Conservation (phyloP, 148 eudicot species). For the Chenopodium album region DNA sequence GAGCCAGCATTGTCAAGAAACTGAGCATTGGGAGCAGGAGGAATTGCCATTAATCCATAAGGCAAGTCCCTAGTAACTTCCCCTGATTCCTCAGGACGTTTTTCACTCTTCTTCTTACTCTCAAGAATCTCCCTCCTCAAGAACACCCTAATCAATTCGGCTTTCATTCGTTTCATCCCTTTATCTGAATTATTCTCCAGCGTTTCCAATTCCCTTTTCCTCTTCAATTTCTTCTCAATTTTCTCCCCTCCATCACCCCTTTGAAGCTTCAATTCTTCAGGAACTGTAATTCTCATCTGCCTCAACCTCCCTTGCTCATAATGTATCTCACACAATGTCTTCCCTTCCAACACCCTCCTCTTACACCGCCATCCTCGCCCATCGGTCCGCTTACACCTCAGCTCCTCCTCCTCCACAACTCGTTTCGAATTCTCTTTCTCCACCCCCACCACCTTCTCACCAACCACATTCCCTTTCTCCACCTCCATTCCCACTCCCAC, state of each 20-base stretch:
- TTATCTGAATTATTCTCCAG: slow-evolving; percentile 47
- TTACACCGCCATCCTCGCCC: slow-evolving; percentile 92
- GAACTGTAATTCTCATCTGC: slow-evolving; percentile 57
- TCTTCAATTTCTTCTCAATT: slow-evolving; percentile 29
- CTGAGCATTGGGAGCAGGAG: slow-evolving; percentile 43
- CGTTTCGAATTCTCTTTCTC: not conserved
- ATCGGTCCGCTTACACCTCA: slow-evolving; percentile 77
- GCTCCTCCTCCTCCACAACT: slow-evolving; percentile 41
- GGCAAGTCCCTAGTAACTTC: slow-evolving; percentile 67
- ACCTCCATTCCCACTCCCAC: slow-evolving; percentile 1
- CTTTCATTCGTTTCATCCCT: slow-evolving; percentile 66
- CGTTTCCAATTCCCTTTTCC: slow-evolving; percentile 27
- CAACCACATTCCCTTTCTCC: not conserved
- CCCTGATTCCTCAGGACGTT: slow-evolving; percentile 5
- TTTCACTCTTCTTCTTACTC: slow-evolving; percentile 59
- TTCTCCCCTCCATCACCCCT: slow-evolving; percentile 30
- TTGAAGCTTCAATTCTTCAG: slow-evolving; percentile 69
- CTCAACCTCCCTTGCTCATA: slow-evolving; percentile 70
- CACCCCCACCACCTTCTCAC: slow-evolving; percentile 2
- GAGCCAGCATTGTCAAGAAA: slow-evolving; percentile 39
- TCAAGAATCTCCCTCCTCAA: slow-evolving; percentile 63
- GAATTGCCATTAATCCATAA: slow-evolving; percentile 69
- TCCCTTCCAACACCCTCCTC: slow-evolving; percentile 53
- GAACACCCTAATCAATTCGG: slow-evolving; percentile 71
- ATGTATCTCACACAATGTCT: slow-evolving; percentile 74